Percentiles rank a stretch among this genome's conserved stretches.
Evolutionary conservation across 371 early-diverging fungal genomes (phyloP).

Genomic region (Mortierella sp.): DNA sequence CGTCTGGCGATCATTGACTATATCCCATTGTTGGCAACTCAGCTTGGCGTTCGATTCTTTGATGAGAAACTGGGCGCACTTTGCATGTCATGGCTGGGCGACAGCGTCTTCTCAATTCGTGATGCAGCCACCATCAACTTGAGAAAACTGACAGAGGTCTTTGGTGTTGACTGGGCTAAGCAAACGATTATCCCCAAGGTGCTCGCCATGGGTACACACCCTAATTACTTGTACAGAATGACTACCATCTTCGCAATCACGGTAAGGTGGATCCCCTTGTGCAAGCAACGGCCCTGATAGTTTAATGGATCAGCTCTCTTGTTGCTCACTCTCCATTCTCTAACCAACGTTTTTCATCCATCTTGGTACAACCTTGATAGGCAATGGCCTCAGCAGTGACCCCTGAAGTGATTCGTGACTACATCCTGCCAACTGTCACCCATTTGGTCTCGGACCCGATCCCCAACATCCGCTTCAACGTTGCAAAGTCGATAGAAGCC

Average conservation of each 20-base stretch:
- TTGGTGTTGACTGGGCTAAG: constrained; percentile 99
- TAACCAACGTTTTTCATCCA: neutral
- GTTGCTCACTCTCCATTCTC: neutral
- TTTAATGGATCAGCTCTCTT: neutral
- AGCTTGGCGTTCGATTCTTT: constrained; percentile 96
- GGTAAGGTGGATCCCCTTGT: constrained; percentile 58
- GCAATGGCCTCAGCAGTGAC: constrained; percentile 91
- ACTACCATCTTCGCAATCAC: constrained; percentile 96
- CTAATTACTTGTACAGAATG: constrained; percentile 96
- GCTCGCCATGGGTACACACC: constrained; percentile 86
- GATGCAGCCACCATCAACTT: constrained; percentile 96
- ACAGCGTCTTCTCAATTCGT: constrained; percentile 95
- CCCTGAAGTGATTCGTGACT: constrained; percentile 87
- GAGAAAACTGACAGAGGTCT: constrained; percentile 92
- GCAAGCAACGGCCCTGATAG: too few relatives aligned
- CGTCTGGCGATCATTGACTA: constrained; percentile 98
- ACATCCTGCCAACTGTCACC: constrained; percentile 89
- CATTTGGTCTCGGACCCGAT: constrained; percentile 92
- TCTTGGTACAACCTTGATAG: constrained; percentile 51
- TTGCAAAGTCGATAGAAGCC: constrained; percentile 93
- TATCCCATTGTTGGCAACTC: constrained; percentile 94
- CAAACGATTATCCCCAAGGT: constrained; percentile 93
- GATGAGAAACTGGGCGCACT: constrained; percentile 93
- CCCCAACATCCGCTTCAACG: constrained; percentile 99
- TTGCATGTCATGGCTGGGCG: constrained; percentile 97